These are phyloP conservation scores for Tricladium varicosporioides DNA, from an alignment of 2,329 filamentous ascomycete genomes.

Conservation along the genomic window DNA sequence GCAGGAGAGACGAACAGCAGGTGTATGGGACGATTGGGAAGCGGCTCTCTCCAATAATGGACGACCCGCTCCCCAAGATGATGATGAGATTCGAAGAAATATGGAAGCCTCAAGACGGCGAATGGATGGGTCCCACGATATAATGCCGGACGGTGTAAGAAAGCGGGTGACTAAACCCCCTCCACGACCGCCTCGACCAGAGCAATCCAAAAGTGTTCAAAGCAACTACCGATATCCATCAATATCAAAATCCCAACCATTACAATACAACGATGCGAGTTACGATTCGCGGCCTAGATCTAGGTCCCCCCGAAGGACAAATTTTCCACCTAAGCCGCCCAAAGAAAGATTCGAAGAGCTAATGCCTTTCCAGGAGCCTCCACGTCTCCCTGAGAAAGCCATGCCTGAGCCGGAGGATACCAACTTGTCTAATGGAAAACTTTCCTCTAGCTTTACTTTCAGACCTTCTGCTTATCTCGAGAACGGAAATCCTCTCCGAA, in stretches of 20 bases:
- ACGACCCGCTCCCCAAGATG: constrained; percentile 26
- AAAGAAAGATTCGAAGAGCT: constrained; percentile 24
- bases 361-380: constrained; percentile 10
- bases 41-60: constrained; percentile 38
- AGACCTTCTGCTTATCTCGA: constrained; percentile 85
- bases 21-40: constrained; percentile 53
- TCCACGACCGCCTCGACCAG: constrained; percentile 23
- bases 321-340: constrained; percentile 29
- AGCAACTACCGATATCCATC: constrained; percentile 55
- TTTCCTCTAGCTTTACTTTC: constrained; percentile 60
- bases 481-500: constrained; percentile 80
- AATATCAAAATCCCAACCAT: constrained; percentile 49
- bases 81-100: constrained; percentile 47
- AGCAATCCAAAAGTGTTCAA: constrained; percentile 18
- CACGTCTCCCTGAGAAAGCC: constrained; percentile 29
- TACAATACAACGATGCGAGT: constrained; percentile 39
- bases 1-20: constrained; percentile 50
- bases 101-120: constrained; percentile 49
- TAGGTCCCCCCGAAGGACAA: constrained; percentile 2
- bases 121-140: constrained; percentile 34
- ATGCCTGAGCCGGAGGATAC: constrained; percentile 1
- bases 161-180: constrained; percentile 27
- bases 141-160: constrained; percentile 21
- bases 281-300: constrained; percentile 4
- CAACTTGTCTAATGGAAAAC: constrained; percentile 5